phyloP scores from a whole-genome alignment of 805 yeast genomes.

The Yarrowia yakushimensis region DNA sequence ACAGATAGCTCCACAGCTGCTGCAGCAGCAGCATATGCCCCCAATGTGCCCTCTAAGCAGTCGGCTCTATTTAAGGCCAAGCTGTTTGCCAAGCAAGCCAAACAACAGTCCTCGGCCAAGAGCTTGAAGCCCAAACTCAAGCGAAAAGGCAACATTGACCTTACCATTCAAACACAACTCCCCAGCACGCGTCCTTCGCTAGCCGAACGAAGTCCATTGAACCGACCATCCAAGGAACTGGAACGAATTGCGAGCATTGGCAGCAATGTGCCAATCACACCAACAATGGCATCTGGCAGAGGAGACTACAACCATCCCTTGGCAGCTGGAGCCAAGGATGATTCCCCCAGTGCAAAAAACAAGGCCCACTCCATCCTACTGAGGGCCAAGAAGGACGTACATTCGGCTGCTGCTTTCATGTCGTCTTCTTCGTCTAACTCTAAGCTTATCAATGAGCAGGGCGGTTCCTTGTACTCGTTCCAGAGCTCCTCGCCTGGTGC shows the following conservation, averaged over 20 bases:
- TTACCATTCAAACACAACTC: constrained; percentile 33
- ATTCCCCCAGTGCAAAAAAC: constrained; percentile 29
- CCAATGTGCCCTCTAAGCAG: constrained; percentile 30
- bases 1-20: constrained; percentile 34
- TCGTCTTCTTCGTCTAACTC: constrained; percentile 46
- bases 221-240: constrained; percentile 38
- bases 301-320: constrained; percentile 1
- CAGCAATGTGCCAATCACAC: constrained; percentile 25
- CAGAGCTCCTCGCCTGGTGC: constrained; percentile 39
- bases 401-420: constrained; percentile 38
- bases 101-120: constrained; percentile 30
- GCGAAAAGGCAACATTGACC: constrained; percentile 28
- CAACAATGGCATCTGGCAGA: constrained; percentile 22
- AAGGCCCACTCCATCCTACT: constrained; percentile 40
- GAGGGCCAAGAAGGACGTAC: constrained; percentile 40
- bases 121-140: constrained; percentile 15
- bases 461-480: constrained; percentile 43
- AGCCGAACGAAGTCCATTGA: constrained; percentile 36
- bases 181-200: constrained; percentile 33
- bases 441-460: constrained; percentile 40
- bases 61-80: constrained; percentile 35
- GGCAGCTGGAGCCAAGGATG: constrained; percentile 24
- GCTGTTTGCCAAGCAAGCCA: constrained; percentile 38
- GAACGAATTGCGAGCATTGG: constrained; percentile 41
- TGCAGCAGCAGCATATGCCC: constrained; percentile 33